phyloP scores from a whole-genome alignment of 2,329 filamentous ascomycete species.

The Aspergillus aculeatinus region DNA sequence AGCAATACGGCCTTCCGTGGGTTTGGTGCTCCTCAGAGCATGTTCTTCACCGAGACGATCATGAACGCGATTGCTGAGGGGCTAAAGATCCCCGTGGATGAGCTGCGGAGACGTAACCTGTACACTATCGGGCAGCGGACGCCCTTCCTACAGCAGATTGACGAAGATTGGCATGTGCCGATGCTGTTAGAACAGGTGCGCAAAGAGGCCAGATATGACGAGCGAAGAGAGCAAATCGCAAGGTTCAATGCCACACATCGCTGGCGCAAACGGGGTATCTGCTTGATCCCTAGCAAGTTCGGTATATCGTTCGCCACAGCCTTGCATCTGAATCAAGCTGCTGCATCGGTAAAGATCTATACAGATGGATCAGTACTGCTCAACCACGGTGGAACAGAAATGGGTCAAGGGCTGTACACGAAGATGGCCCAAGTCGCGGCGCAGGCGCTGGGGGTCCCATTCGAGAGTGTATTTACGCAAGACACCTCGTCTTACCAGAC shows the following conservation, averaged over 20 bases:
- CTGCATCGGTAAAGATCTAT: conserved; percentile 23
- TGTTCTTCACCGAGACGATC: conserved; percentile 25
- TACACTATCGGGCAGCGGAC: conserved; percentile 23
- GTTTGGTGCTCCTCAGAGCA: conserved; percentile 26
- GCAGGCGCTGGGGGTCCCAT: conserved; percentile 19
- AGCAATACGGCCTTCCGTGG: conserved; percentile 27
- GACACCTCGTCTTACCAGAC: conserved; percentile 24
- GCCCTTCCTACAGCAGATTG: conserved; percentile 25
- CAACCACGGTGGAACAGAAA: conserved; percentile 27
- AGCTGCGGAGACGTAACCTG: conserved; percentile 21
- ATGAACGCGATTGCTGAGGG: conserved; percentile 23
- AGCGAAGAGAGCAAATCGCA: conserved; percentile 2
- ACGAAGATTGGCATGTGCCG: conserved; percentile 27
- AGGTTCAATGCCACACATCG: conserved; percentile 21
- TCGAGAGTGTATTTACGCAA: conserved; percentile 22
- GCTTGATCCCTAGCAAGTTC: conserved; percentile 26
- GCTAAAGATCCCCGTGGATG: conserved; percentile 19
- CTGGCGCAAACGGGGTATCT: conserved; percentile 25
- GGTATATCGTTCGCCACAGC: conserved; percentile 28
- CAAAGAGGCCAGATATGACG: conserved; percentile 14
- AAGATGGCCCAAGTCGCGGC: conserved; percentile 28
- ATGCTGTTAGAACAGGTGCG: conserved; percentile 24
- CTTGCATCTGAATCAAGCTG: conserved; percentile 27
- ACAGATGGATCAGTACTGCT: conserved; percentile 25
- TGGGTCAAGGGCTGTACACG: conserved; percentile 28